Base-by-base conservation (phyloP, 2,329 filamentous ascomycete species). In the Ceratocystiopsis sp. region DNA sequence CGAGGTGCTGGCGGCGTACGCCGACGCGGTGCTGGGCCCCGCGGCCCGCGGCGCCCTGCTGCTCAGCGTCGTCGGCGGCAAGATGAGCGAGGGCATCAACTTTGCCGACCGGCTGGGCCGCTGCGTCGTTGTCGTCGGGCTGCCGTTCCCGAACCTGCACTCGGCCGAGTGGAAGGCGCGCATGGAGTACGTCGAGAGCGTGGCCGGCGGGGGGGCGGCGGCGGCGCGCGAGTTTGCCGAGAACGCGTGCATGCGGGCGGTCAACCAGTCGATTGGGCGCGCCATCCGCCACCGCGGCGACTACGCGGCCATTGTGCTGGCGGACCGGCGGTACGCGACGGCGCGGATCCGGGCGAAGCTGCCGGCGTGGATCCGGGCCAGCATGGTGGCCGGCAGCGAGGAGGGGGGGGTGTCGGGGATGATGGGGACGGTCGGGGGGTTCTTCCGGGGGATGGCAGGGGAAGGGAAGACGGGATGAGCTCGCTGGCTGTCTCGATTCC, bases 71-170 rank as follows among this genome's bases (percentile, higher is more conserved):
- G 80, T 98, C 3, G 89, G 89, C 43, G 91, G 91, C 14, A 93
- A 89, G 51, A 80, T 98, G 63, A 93, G 84, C 45, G 91, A 98
- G 61, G 91, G 91, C 50, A 98, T 98, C 64, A 98, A 98, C 61
- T 98, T 98, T 63, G 89, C 84, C 0, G 87, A 98, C 61, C 69
- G 72, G 3, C 75, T 98, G 0, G 91, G 91, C 1, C 78, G 91
- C 21, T 89, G 84, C 43, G 86, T 98, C 10, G 66, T 93, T 14
- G 81, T 96, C n/a, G 75, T 96, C 14, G 91, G 91, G 0, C 65
- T 98, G 4, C 91, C 91, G 0, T 98, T 93, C 52, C 86, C 91
- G 0, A 98, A 96, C 52, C 78, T 86, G 42, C 75, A 83, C 51
- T 85, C 82, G 11, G 78, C 86, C 1, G 85, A 95, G 54, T 96